phyloP scores from a whole-genome alignment of 257 asterid species.

The Asclepias syriaca region DNA sequence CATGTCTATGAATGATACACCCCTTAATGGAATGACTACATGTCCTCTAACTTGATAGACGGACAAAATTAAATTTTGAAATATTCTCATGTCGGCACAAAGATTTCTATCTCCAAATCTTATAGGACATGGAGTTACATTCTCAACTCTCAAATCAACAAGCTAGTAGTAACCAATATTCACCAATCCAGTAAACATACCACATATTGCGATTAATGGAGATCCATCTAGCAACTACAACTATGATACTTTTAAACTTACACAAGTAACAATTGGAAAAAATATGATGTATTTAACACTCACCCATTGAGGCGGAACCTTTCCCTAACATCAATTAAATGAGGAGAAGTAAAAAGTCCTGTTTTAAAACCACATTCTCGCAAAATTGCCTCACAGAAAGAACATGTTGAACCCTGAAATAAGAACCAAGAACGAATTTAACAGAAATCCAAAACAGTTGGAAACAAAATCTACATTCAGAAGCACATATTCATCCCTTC shows the following conservation, averaged over 20 bases:
- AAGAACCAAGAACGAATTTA: conserved; percentile 15
- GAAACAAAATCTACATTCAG: background rate
- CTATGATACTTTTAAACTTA: background rate
- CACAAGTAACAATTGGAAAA: background rate
- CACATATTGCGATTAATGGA: background rate
- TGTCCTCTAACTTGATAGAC: background rate
- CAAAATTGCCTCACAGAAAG: conserved; percentile 77
- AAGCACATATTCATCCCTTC: background rate
- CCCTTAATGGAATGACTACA: background rate
- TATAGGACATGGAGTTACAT: background rate
- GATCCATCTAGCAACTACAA: background rate
- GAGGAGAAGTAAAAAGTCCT: conserved; percentile 89
- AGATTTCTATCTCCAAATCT: background rate
- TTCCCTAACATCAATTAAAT: conserved; percentile 90
- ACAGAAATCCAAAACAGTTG: conserved; percentile 5
- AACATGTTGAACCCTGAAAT: conserved; percentile 79
- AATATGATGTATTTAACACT: background rate
- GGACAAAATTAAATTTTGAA: background rate
- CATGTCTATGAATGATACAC: background rate
- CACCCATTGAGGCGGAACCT: conserved; percentile 83
- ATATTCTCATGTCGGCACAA: background rate
- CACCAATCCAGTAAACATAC: background rate
- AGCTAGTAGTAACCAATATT: background rate
- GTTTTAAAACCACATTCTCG: conserved; percentile 79
- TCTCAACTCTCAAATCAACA: background rate